Evolutionary conservation across 306 rosid species (phyloP), one percentile per base, ranked within the genome.

Genomic region (Citrullus mucosospermus): DNA sequence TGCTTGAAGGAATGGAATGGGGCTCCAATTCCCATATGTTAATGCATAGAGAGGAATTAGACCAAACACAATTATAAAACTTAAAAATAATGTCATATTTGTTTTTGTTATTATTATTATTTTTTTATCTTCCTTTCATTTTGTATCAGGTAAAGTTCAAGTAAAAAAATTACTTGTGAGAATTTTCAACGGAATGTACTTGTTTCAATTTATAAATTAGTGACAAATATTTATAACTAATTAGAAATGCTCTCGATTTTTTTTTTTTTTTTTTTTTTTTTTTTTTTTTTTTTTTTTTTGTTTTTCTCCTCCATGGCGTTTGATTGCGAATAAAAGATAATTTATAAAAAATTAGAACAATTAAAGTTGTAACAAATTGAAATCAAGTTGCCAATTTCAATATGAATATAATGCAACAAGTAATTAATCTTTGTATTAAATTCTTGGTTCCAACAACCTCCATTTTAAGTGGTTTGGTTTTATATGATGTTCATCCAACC

Each of bases 1-100:
- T 93, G 98, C 74, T 88, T 90, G 46, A 82, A 78, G 5, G 96
- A 86, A 9, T 93, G 98, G 98, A 88, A 89, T 50, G 98, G 98
- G 60, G 88, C 89, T 12, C 98, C 98, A 69, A 88, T 92, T 83
- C 96, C 98, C 2, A 88, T 91, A 6, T 88, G 84, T 70, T 93
- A 87, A 63, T 34, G 18, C 44, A 1, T 15, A 0, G 1, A 25
- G 18, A 10, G 39, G 18, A 14, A 28, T 28, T 28, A 32, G 30
- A 60, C 5, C 38, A 25, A 0, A 1, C 66, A 60, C 66, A 0
- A 25, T 1, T 4, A 28, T 25, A 6, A 25, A 0, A 10, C 0
- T 0, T 20, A 58, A 60, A 11, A 28, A 11, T 60, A 60, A 28
- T 60, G 9, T 60, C 4, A 12, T 60, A 12, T 4, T 59, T 59